Conservation (phyloP, 495 filamentous ascomycete species). For the Cryomyces minteri region DNA sequence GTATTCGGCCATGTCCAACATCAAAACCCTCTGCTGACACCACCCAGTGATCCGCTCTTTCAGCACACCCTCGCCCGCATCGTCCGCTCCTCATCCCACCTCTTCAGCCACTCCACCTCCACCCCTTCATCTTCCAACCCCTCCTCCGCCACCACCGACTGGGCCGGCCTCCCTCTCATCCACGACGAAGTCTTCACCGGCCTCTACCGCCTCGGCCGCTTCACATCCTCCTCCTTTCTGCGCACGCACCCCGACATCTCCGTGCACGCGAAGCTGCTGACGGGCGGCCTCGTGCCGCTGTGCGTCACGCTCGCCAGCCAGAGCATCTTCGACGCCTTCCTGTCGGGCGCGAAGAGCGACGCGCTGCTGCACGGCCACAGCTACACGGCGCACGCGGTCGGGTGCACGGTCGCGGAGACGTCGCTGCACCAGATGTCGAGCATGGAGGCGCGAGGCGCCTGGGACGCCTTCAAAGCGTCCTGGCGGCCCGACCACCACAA, state of each 20-base stretch:
- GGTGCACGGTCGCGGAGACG: constrained; percentile 49
- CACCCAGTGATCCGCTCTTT: constrained; percentile 52
- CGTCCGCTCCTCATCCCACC: constrained; percentile 33
- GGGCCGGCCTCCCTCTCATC: constrained; percentile 56
- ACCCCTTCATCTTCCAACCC: constrained; percentile 3
- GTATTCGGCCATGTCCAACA: constrained; percentile 7
- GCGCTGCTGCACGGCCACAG: constrained; percentile 65
- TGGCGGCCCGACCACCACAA: constrained; percentile 11
- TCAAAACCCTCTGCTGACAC: constrained; percentile 6
- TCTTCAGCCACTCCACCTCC: constrained; percentile 21
- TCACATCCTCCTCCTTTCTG: constrained; percentile 46
- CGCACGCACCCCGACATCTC: constrained; percentile 46
- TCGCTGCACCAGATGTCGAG: constrained; percentile 33
- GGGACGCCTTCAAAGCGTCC: constrained; percentile 27
- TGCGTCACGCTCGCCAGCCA: constrained; percentile 51
- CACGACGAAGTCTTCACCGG: constrained; percentile 75
- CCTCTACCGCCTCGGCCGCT: constrained; percentile 54
- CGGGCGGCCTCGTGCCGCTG: constrained; percentile 58
- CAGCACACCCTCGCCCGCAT: constrained; percentile 45
- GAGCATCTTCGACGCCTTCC: constrained; percentile 51
- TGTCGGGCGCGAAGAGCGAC: constrained; percentile 45
- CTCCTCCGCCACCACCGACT: constrained; percentile 16
- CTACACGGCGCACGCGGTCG: constrained; percentile 63
- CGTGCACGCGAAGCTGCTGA: constrained; percentile 62
- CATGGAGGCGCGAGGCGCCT: constrained; percentile 33